phyloP scores from a whole-genome alignment of 2,329 filamentous ascomycete species.

The Magnaporthiopsis poae region DNA sequence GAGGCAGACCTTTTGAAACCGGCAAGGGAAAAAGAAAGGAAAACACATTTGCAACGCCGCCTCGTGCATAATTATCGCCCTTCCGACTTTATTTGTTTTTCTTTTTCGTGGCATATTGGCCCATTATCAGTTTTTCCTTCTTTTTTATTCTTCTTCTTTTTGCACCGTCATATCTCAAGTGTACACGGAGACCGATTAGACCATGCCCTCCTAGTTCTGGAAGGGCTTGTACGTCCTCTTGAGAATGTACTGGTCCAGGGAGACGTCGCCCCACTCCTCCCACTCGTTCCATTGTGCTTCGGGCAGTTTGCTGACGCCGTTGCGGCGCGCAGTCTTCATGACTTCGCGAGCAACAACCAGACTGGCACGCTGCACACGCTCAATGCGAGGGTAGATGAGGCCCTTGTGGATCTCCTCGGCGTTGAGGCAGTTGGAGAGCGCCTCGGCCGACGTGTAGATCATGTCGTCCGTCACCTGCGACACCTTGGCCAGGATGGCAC shows the following conservation, averaged over 20 bases:
- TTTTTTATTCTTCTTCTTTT: not conserved
- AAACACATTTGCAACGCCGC: not conserved
- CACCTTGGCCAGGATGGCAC: slow-evolving; percentile 82
- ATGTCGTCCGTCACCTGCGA: slow-evolving; percentile 83
- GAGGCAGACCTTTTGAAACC: not conserved
- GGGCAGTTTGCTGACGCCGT: slow-evolving; percentile 60
- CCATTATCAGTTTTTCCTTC: not conserved
- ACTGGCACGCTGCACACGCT: slow-evolving; percentile 83
- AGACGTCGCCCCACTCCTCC: slow-evolving; percentile 60
- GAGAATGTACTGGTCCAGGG: slow-evolving; percentile 51
- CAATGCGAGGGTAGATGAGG: slow-evolving; percentile 82
- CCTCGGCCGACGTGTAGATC: slow-evolving; percentile 87
- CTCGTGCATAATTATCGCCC: not conserved
- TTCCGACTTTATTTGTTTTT: not conserved
- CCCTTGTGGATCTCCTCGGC: slow-evolving; percentile 72
- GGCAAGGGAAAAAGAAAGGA: not conserved
- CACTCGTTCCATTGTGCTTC: slow-evolving; percentile 64
- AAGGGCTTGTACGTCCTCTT: slow-evolving; percentile 50
- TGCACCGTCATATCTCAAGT: not conserved
- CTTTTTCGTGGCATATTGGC: not conserved
- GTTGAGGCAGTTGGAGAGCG: slow-evolving; percentile 68
- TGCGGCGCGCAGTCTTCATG: slow-evolving; percentile 80
- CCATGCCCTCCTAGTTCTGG: slow-evolving; percentile 1
- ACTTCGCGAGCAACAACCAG: slow-evolving; percentile 80
- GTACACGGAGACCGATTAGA: not conserved